Percentiles rank a stretch among this genome's conserved stretches.
Evolutionary conservation across 768 basidiomycete genomes (phyloP).

Genomic region (Hydnomerulius pinastri): DNA sequence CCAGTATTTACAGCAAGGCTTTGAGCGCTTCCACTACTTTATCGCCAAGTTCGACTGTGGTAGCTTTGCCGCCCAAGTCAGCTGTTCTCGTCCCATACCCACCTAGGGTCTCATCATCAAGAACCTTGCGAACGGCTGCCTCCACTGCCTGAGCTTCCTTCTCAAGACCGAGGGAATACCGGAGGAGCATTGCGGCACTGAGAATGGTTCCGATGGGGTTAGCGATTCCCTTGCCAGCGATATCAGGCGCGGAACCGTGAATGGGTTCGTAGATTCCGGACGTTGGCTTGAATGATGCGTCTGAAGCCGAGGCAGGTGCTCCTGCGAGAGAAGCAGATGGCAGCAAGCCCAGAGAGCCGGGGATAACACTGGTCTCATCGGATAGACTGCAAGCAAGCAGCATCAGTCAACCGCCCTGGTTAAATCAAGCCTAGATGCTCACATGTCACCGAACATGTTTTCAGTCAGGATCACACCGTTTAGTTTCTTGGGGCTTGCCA

Average conservation of each 20-base stretch:
- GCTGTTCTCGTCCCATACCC: conserved; percentile 80
- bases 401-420: conserved; percentile 4
- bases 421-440: conserved; percentile 33
- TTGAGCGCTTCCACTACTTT: conserved; percentile 75
- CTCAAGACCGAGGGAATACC: conserved; percentile 92
- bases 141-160: conserved; percentile 86
- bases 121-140: conserved; percentile 83
- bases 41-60: conserved; percentile 83
- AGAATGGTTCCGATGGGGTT: conserved; percentile 96
- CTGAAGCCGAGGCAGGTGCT: conserved; percentile 60
- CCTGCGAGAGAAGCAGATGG: conserved; percentile 97
- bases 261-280: conserved; percentile 96
- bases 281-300: conserved; percentile 70
- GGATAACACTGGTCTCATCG: conserved; percentile 96
- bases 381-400: conserved; percentile 63
- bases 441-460: conserved; percentile 98
- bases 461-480: conserved; percentile 96
- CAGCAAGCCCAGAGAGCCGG: conserved; percentile 93
- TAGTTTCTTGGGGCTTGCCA: conserved; percentile 84
- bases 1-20: conserved; percentile 44
- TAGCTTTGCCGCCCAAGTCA: conserved; percentile 80
- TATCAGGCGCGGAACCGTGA: conserved; percentile 93
- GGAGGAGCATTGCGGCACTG: conserved; percentile 88
- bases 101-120: conserved; percentile 70
- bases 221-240: conserved; percentile 91